Evolutionary conservation across 495 filamentous ascomycete species (phyloP), one percentile per base, ranked within the genome.

Genomic region (Bryoglossum gracile): DNA sequence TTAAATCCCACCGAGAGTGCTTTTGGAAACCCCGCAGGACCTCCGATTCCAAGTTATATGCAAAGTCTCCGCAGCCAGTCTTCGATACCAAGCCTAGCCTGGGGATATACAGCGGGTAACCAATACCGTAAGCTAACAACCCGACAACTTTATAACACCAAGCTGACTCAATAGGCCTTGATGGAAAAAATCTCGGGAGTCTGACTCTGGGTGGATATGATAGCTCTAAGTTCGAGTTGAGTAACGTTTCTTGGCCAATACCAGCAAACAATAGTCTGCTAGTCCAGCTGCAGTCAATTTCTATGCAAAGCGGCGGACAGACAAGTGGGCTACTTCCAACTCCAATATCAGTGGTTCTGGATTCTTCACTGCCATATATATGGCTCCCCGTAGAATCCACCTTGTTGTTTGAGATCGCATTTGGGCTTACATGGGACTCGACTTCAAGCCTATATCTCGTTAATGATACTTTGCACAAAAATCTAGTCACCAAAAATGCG

Each of bases 181-280:
- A 68, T 25, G n/a, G n/a, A n/a, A 60, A 67, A 35, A 70, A 74
- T 6, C 63, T 71, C 21, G 68, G 64, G 13, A 73, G 72, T 61
- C 41, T 61, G 75, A 6, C 74, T 71, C 65, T 80, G 19, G 75
- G 75, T 5, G 76, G 76, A 4, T 76, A 76, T 48, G 76, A 80
- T 51, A 46, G 63, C 4, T 70, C 74, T 1, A 61, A 68, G 13
- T 74, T 75, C 52, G 51, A 57, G 3, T 62, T 69, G n/a, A 76
- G 74, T 50, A 57, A 68, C 19, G 39, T 73, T 16, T 70, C 75
- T 56, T 67, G 63, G 3, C 61, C 61, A 0, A 71, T 78, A 43
- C 56, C 51, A 8, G 69, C 76, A 54, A 70, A 77, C 46, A 35
- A 3, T 5, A 47, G 43, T n/a, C 24, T 55, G 1, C 14, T 14